A percentile compares a stretch with the other conserved stretches of the same genome.
phyloP scores from a whole-genome alignment of 331 rosid species.

The Ulmus americana region DNA sequence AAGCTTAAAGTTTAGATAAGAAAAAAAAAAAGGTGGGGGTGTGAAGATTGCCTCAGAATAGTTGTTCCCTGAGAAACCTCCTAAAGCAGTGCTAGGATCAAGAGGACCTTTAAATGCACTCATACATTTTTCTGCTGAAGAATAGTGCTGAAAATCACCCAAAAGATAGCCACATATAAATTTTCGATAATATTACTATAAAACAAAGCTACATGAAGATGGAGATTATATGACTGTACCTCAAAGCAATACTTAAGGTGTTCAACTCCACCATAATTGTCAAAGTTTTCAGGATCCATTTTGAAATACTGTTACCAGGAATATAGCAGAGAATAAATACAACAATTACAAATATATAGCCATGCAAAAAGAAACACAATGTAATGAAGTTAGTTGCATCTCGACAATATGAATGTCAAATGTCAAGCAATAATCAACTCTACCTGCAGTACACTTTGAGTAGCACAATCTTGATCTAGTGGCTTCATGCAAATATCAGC shows the following conservation, averaged over 20 bases:
- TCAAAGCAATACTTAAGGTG: conserved; percentile 86
- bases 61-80: conserved; percentile 76
- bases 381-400: not conserved
- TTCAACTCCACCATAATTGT: conserved; percentile 75
- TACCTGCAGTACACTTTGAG: conserved; percentile 93
- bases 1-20: not conserved
- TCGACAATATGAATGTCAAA: not conserved
- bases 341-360: conserved; percentile 8
- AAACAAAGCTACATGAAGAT: not conserved
- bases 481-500: conserved; percentile 96
- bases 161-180: conserved; percentile 1
- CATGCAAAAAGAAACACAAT: not conserved
- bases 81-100: conserved; percentile 97
- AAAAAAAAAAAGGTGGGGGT: not conserved
- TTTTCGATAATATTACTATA: too few species aligned
- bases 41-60: conserved; percentile 62
- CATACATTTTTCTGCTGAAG: conserved; percentile 86
- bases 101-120: conserved; percentile 93
- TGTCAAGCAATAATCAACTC: not conserved
- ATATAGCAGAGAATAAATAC: conserved; percentile 16
- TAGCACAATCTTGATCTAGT: conserved; percentile 83
- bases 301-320: conserved; percentile 73
- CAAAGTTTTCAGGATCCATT: conserved; percentile 69
- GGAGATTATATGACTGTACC: conserved; percentile 36
- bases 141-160: conserved; percentile 64